phyloP scores from a whole-genome alignment of 2,329 filamentous ascomycete species.

The Fusarium metavorans region DNA sequence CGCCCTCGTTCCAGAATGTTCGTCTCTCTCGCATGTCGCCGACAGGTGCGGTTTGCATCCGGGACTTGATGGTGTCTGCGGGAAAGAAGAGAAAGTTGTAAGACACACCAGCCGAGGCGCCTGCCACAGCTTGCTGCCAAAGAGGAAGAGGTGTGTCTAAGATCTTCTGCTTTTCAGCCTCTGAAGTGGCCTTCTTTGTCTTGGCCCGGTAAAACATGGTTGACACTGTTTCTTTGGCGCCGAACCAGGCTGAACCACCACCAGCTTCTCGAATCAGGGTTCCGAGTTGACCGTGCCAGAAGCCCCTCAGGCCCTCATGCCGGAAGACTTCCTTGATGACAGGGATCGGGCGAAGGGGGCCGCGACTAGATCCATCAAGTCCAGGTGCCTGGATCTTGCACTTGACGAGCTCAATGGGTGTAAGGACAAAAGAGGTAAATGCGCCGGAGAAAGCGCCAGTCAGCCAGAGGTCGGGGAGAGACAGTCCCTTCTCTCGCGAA shows the following conservation, averaged over 20 bases:
- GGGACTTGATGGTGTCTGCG: constrained; percentile 95
- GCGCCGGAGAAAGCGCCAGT: constrained; percentile 90
- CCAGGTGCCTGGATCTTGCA: constrained; percentile 93
- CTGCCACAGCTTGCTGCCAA: constrained; percentile 88
- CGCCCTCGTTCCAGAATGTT: constrained; percentile 79
- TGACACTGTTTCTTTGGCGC: constrained; percentile 84
- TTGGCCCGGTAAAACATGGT: constrained; percentile 75
- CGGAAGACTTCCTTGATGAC: constrained; percentile 85
- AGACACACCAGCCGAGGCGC: constrained; percentile 87
- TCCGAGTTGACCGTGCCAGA: constrained; percentile 95
- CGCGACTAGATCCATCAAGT: constrained; percentile 55
- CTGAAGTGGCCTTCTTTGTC: constrained; percentile 54
- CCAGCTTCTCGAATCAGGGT: constrained; percentile 95
- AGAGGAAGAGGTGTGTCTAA: constrained; percentile 73
- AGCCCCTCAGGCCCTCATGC: constrained; percentile 84
- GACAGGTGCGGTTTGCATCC: constrained; percentile 91
- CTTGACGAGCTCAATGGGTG: constrained; percentile 96
- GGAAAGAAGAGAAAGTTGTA: constrained; percentile 99
- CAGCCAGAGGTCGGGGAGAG: constrained; percentile 79
- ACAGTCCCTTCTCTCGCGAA: constrained; percentile 69
- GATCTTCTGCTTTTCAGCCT: constrained; percentile 55
- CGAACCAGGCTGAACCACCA: constrained; percentile 95
- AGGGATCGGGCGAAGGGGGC: constrained; percentile 71
- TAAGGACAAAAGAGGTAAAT: constrained; percentile 90
- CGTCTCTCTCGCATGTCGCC: constrained; percentile 65